Percentiles rank a stretch among this genome's conserved stretches.
Conservation (phyloP, 2,329 filamentous ascomycete genomes). For the Coniella lustricola region DNA sequence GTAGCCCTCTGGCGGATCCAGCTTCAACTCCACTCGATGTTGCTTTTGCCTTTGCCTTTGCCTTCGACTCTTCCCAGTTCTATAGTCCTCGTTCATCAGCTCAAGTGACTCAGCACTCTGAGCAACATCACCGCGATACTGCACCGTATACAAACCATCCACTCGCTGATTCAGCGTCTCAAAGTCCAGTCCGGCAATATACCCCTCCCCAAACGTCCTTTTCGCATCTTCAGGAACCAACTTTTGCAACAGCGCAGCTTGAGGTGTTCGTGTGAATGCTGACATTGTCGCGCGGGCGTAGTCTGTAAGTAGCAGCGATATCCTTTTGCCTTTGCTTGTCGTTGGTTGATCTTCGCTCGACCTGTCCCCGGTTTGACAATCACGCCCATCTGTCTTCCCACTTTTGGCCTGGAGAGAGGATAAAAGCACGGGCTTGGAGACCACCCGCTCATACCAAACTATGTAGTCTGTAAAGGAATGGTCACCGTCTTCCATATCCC, state of each 20-base stretch:
- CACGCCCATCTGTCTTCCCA: background rate
- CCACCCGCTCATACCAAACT: conserved; percentile 2
- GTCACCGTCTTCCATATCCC: too few species aligned
- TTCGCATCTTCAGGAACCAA: background rate
- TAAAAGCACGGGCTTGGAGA: background rate
- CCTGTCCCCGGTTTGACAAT: too few species aligned
- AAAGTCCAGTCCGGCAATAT: conserved; percentile 3
- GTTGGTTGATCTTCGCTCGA: too few species aligned
- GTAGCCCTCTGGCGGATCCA: background rate
- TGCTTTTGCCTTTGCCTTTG: too few species aligned
- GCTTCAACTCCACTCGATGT: conserved; percentile 7
- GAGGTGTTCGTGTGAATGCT: conserved; percentile 4
- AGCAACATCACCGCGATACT: background rate
- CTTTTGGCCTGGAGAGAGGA: background rate
- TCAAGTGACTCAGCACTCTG: background rate
- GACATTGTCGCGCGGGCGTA: conserved; percentile 8
- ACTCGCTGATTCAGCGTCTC: background rate
- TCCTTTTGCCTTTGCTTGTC: too few species aligned
- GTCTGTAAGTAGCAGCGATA: background rate
- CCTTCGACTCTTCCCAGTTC: too few species aligned
- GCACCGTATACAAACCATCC: conserved; percentile 5
- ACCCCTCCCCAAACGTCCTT: background rate
- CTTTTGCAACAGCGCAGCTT: conserved; percentile 1
- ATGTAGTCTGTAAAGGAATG: background rate
- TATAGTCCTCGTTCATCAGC: too few species aligned